A percentile compares a stretch with the other conserved stretches of the same genome.
Evolutionary conservation across 148 eudicot genomes (phyloP).

Genomic region (Diospyros kaki): DNA sequence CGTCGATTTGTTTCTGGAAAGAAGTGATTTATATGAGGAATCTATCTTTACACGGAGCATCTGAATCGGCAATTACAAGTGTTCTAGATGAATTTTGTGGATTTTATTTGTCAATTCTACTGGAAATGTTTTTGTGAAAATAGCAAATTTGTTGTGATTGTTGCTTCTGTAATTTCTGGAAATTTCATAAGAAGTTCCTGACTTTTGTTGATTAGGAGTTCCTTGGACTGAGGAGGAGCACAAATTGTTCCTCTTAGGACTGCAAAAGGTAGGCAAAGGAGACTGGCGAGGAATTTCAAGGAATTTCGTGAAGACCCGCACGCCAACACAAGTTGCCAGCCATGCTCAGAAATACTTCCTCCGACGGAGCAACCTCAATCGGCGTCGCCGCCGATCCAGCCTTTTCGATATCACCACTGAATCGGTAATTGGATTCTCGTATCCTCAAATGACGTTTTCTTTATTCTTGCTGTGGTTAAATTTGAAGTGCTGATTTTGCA

Average conservation of each 20-base stretch:
- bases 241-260: constrained; percentile 63
- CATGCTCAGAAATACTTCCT: constrained; percentile 82
- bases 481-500: background rate
- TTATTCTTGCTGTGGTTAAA: background rate
- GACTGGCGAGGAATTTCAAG: constrained; percentile 82
- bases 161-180: background rate
- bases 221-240: constrained; percentile 90
- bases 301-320: constrained; percentile 71
- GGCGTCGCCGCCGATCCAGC: constrained; percentile 76
- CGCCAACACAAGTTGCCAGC: constrained; percentile 83
- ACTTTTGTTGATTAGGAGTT: constrained; percentile 36
- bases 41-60: background rate
- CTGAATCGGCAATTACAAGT: background rate
- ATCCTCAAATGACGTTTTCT: background rate
- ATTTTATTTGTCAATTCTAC: background rate
- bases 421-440: constrained; percentile 33
- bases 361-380: constrained; percentile 50
- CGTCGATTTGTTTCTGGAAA: background rate
- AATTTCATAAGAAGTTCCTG: background rate
- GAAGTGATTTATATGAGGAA: background rate
- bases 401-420: constrained; percentile 84
- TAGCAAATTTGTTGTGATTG: background rate
- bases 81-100: background rate
- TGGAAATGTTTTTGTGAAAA: background rate
- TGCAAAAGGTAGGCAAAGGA: constrained; percentile 69